A percentile compares a stretch with the other conserved stretches of the same genome.
Conservation (phyloP, 805 yeast species). For the Sugiyamaella floridensis region DNA sequence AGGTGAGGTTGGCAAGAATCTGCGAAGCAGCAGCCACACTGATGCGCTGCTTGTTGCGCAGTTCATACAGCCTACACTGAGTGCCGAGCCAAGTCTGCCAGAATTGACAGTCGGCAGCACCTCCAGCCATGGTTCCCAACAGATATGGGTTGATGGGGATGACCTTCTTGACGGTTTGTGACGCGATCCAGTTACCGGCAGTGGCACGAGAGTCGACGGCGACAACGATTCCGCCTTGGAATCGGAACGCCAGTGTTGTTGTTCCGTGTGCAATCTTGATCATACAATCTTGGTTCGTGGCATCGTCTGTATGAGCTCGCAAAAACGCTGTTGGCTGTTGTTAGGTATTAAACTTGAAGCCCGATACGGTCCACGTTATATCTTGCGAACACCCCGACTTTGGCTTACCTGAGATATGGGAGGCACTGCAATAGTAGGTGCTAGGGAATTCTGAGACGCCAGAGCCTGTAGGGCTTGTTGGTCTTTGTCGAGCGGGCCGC, state of each 20-base stretch:
- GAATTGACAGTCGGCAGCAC: constrained; percentile 98
- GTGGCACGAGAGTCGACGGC: constrained; percentile 98
- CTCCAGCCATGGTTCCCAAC: constrained; percentile 98
- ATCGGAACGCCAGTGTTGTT: constrained; percentile 94
- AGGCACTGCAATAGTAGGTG: constrained; percentile 24
- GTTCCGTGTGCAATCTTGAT: constrained; percentile 98
- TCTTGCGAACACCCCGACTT: neutral
- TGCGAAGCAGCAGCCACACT: constrained; percentile 96
- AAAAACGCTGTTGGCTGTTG: constrained; percentile 78
- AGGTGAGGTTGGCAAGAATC: constrained; percentile 82
- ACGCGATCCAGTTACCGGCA: constrained; percentile 96
- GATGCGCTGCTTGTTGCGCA: constrained; percentile 90
- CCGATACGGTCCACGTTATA: neutral
- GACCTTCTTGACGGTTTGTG: constrained; percentile 95
- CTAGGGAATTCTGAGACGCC: constrained; percentile 13
- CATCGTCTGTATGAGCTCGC: constrained; percentile 97
- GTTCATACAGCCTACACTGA: constrained; percentile 90
- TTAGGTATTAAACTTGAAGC: neutral
- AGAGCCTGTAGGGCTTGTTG: constrained; percentile 6
- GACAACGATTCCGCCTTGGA: constrained; percentile 87
- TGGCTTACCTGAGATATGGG: constrained; percentile 26
- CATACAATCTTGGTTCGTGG: constrained; percentile 83
- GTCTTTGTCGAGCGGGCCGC: constrained; percentile 9
- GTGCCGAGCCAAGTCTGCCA: constrained; percentile 99
- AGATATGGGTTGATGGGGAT: constrained; percentile 92